These are phyloP conservation scores for Elsinoe fawcettii DNA, from an alignment of 2,329 filamentous ascomycete genomes.

Conservation along the genomic window DNA sequence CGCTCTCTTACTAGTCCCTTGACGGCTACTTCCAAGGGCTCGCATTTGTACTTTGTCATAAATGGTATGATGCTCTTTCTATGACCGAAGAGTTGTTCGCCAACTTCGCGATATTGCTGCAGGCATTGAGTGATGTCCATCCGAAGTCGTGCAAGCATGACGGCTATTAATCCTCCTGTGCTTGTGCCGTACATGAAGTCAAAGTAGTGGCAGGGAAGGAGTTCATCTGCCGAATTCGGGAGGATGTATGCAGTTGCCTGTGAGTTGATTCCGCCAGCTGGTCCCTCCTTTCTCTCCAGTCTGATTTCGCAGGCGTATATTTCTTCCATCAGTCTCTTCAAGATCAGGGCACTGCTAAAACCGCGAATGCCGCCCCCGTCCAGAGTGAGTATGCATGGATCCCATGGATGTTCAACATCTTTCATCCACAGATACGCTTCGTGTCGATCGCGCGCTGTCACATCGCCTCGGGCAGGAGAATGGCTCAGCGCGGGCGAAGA, in stretches of 20 bases:
- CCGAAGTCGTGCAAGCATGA: slow-evolving; percentile 42
- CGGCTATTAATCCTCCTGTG: slow-evolving; percentile 46
- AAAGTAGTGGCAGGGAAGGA: slow-evolving; percentile 46
- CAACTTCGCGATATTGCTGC: slow-evolving; percentile 40
- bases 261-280: neutral
- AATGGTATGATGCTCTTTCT: slow-evolving; percentile 38
- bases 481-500: slow-evolving; percentile 11
- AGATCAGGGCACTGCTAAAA: slow-evolving; percentile 43
- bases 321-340: slow-evolving; percentile 43
- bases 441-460: slow-evolving; percentile 33
- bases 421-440: slow-evolving; percentile 38
- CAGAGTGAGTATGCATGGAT: slow-evolving; percentile 41
- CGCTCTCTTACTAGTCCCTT: slow-evolving; percentile 38
- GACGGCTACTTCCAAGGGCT: slow-evolving; percentile 42
- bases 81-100: slow-evolving; percentile 42
- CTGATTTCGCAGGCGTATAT: slow-evolving; percentile 38
- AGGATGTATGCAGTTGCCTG: slow-evolving; percentile 15
- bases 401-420: slow-evolving; percentile 39
- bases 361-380: slow-evolving; percentile 46
- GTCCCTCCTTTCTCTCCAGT: slow-evolving; percentile 36
- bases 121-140: slow-evolving; percentile 44
- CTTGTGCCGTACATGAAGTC: slow-evolving; percentile 48
- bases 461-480: slow-evolving; percentile 21
- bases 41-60: slow-evolving; percentile 43
- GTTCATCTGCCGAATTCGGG: slow-evolving; percentile 32